Conservation (phyloP, 169 alveolate genomes). For the Plasmodium inui region DNA sequence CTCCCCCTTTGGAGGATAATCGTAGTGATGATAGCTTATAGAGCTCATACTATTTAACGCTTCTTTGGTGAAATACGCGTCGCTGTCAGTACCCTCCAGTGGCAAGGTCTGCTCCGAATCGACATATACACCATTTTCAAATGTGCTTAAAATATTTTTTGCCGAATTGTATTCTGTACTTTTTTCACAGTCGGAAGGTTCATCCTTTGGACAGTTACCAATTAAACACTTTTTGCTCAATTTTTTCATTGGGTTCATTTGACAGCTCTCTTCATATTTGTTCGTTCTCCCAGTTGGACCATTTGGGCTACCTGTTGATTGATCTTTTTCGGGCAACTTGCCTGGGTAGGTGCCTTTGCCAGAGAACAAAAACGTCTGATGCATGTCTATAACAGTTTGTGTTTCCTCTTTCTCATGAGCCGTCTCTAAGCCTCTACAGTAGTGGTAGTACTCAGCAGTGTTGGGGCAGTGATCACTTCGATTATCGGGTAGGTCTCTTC, state of each 20-base stretch:
- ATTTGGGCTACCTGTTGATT: background rate
- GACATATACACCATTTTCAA: background rate
- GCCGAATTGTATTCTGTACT: constrained; percentile 17
- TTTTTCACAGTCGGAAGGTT: constrained; percentile 6
- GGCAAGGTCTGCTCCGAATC: constrained; percentile 16
- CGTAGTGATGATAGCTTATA: background rate
- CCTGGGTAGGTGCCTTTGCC: background rate
- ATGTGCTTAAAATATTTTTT: constrained; percentile 33
- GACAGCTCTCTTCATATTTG: background rate
- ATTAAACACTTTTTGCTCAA: background rate
- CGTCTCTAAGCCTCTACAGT: background rate
- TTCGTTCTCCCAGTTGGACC: background rate
- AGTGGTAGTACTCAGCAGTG: background rate
- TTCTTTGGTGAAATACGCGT: background rate
- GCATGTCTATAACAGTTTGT: background rate
- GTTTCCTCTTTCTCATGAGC: background rate
- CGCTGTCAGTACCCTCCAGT: background rate
- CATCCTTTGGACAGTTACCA: background rate
- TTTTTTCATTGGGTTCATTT: background rate
- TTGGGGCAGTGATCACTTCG: background rate
- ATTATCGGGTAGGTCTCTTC: background rate
- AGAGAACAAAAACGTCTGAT: background rate
- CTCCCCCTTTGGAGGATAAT: background rate
- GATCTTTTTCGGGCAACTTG: background rate
- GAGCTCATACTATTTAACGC: background rate